phyloP scores from a whole-genome alignment of 2,329 filamentous ascomycete species.

The Colletotrichum tabaci region DNA sequence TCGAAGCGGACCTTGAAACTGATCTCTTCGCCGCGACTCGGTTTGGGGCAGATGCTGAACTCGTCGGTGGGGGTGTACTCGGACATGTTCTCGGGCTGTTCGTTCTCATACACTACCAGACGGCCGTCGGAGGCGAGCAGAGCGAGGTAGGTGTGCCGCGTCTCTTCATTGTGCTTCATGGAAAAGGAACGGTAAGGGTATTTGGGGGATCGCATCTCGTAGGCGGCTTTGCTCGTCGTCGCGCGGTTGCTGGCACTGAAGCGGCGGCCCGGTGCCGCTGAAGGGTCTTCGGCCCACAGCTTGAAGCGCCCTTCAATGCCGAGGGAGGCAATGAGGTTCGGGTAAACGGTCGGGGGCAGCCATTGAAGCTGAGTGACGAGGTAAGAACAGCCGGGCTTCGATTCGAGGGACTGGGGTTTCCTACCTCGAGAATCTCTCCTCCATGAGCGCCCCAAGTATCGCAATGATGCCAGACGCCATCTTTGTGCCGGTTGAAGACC shows the following conservation, averaged over 20 bases:
- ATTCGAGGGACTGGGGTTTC: constrained; percentile 47
- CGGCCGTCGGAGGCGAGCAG: constrained; percentile 87
- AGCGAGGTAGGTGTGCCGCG: constrained; percentile 86
- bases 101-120: constrained; percentile 86
- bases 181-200: constrained; percentile 86
- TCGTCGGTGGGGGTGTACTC: constrained; percentile 84
- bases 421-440: constrained; percentile 89
- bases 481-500: constrained; percentile 88
- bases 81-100: constrained; percentile 84
- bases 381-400: constrained; percentile 24
- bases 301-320: constrained; percentile 92
- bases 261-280: constrained; percentile 82
- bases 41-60: constrained; percentile 79
- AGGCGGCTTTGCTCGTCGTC: constrained; percentile 62
- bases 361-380: constrained; percentile 80
- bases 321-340: constrained; percentile 87
- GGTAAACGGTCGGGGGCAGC: constrained; percentile 91
- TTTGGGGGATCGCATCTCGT: constrained; percentile 70
- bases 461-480: constrained; percentile 82
- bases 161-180: constrained; percentile 85
- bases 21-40: constrained; percentile 86
- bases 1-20: constrained; percentile 91
- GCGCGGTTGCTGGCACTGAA: constrained; percentile 77
- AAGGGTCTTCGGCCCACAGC: constrained; percentile 92
- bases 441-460: constrained; percentile 94